These are phyloP conservation scores for Brassica nigra DNA, from an alignment of 345 rosid species.

Conservation along the genomic window DNA sequence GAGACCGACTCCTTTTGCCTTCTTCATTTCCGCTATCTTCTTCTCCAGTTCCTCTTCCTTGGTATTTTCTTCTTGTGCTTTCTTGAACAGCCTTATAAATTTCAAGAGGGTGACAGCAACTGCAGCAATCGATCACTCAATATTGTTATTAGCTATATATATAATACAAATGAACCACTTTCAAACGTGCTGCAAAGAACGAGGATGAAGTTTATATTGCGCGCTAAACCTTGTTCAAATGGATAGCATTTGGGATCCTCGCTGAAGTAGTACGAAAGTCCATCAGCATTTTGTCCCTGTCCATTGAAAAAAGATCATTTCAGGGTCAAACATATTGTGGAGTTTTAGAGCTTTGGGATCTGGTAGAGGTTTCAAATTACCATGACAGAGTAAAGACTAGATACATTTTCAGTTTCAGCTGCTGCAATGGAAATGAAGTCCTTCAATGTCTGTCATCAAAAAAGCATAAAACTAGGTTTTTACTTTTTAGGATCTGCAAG, in stretches of 20 bases:
- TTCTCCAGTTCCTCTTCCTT: slow-evolving; percentile 52
- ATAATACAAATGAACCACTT: neutral
- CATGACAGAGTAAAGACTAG: slow-evolving; percentile 70
- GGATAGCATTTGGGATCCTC: slow-evolving; percentile 94
- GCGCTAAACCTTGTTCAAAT: slow-evolving; percentile 83
- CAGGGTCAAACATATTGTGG: slow-evolving; percentile 6
- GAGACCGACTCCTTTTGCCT: neutral
- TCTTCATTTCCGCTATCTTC: neutral
- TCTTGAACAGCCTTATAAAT: slow-evolving; percentile 76
- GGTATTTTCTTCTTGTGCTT: slow-evolving; percentile 88
- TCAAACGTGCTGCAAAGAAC: neutral
- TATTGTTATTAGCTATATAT: slow-evolving; percentile 19
- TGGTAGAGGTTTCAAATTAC: slow-evolving; percentile 49
- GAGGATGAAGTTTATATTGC: slow-evolving; percentile 3
- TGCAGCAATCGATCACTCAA: slow-evolving; percentile 41
- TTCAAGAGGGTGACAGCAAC: slow-evolving; percentile 78
- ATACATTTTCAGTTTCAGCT: slow-evolving; percentile 69
- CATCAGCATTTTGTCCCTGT: slow-evolving; percentile 97
- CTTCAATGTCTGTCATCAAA: slow-evolving; percentile 58
- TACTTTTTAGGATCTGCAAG: neutral
- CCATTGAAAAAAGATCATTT: slow-evolving; percentile 12
- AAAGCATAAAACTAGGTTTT: slow-evolving; percentile 10
- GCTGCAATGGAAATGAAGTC: slow-evolving; percentile 71
- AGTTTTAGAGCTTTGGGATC: neutral
- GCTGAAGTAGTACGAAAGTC: slow-evolving; percentile 81